phyloP scores from a whole-genome alignment of 768 basidiomycete genomes.

The Leccinum uliginosum region DNA sequence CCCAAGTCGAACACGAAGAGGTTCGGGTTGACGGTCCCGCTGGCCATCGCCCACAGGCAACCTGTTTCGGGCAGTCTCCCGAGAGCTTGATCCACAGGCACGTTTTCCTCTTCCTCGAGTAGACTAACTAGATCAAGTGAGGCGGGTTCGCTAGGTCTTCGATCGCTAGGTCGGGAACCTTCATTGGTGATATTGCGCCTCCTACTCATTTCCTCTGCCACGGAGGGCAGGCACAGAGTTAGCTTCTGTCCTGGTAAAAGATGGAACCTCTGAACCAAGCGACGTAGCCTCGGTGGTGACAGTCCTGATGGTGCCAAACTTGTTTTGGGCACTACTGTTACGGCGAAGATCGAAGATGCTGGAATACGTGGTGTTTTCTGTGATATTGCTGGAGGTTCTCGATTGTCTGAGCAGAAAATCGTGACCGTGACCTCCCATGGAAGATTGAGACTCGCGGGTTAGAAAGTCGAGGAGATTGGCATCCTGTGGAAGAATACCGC shows the following conservation, averaged over 20 bases:
- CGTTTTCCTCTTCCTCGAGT: slow-evolving; percentile 61
- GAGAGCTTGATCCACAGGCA: slow-evolving; percentile 47
- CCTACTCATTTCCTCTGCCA: slow-evolving; percentile 38
- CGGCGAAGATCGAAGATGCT: slow-evolving; percentile 56
- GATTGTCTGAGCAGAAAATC: slow-evolving; percentile 52
- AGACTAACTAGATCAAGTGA: slow-evolving; percentile 62
- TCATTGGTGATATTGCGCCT: slow-evolving; percentile 31
- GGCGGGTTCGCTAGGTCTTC: slow-evolving; percentile 60
- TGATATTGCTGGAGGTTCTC: slow-evolving; percentile 56
- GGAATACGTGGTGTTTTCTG: slow-evolving; percentile 53
- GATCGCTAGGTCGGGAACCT: slow-evolving; percentile 42
- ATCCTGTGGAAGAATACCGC: slow-evolving; percentile 6
- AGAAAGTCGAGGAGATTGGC: slow-evolving; percentile 29
- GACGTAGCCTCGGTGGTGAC: slow-evolving; percentile 79
- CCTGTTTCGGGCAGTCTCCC: slow-evolving; percentile 25
- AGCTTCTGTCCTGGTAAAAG: slow-evolving; percentile 62
- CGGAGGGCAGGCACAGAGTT: slow-evolving; percentile 49
- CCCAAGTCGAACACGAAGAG: slow-evolving; percentile 50
- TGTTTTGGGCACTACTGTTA: slow-evolving; percentile 44
- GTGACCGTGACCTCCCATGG: slow-evolving; percentile 29
- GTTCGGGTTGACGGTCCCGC: slow-evolving; percentile 27
- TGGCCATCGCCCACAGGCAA: slow-evolving; percentile 17
- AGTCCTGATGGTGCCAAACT: slow-evolving; percentile 79
- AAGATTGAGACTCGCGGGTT: slow-evolving; percentile 33
- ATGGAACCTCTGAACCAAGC: slow-evolving; percentile 52